Percentiles rank a stretch among this genome's conserved stretches.
phyloP scores from a whole-genome alignment of 2,329 filamentous ascomycete species.

The Malbranchea cinnamomea region DNA sequence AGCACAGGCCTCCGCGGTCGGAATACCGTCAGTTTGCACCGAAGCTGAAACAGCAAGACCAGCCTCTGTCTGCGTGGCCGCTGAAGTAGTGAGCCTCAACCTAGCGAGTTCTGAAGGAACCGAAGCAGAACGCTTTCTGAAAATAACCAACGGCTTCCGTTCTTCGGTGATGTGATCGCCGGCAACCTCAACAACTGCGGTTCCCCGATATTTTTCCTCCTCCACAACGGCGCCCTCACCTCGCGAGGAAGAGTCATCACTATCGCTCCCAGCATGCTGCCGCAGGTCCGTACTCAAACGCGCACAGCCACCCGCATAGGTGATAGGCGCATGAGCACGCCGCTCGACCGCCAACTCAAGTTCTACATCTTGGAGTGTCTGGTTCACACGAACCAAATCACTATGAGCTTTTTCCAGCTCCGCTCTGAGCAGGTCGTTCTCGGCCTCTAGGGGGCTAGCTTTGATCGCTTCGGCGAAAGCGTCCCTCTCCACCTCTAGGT shows the following conservation, averaged over 20 bases:
- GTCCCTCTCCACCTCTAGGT: conserved; percentile 3
- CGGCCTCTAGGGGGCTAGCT: conserved; percentile 1
- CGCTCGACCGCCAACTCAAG: conserved; percentile 3
- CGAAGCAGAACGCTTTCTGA: no score
- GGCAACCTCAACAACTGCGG: no score
- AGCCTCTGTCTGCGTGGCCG: no score
- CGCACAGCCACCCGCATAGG: not conserved
- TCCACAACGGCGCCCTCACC: conserved; percentile 1
- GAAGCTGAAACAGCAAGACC: no score
- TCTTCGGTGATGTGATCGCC: no score
- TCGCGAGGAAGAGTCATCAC: conserved; percentile 2
- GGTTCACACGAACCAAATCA: conserved; percentile 4
- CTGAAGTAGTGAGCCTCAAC: no score
- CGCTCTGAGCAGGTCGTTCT: conserved; percentile 3
- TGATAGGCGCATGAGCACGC: not conserved
- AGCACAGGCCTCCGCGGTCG: no score
- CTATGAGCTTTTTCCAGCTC: conserved; percentile 2
- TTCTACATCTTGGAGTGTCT: conserved; percentile 4
- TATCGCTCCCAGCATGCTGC: not conserved
- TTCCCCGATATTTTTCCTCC: no score
- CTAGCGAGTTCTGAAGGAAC: no score
- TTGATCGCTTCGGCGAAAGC: conserved; percentile 4
- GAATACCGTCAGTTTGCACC: no score
- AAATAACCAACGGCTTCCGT: no score
- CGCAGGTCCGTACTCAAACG: no score